Evolutionary conservation across 1,139 yeast species (phyloP), one percentile per base, ranked within the genome.

Genomic region (Scheffersomyces insectosa): DNA sequence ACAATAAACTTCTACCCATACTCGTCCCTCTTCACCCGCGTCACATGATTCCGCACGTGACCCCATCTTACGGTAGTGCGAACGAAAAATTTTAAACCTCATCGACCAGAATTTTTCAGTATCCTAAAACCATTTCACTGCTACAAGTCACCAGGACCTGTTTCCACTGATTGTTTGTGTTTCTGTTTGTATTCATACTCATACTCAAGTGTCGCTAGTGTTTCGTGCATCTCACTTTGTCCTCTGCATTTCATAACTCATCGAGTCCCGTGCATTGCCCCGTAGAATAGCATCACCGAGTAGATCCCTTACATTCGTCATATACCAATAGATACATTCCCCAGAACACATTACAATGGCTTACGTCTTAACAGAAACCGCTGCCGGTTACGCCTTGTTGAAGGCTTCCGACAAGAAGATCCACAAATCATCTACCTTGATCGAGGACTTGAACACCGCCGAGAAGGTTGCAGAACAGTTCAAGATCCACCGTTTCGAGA

Each of bases 341-440:
- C 33, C 36, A 28, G 35, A 39, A 29, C 38, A 39, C 35, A 33
- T 13, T 39, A 51, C 42, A 46, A 90, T 90, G 97, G 89, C 98
- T 57, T 90, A 82, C 80, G 93, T 93, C 63, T 83, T 93, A 68
- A 88, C 98, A 50, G 99, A 93, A 78, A 93, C 98, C 52, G 88
- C 98, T 54, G 99, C 99, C 45, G 99, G 99, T 65, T 93, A 93
- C 67, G 98, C 98, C 66, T 80, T 93, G 65, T 82, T 93, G 63
- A 93, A 93, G 76, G 97, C 98, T 47, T 85, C 96, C 53, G 98
- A 93, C 78, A 93, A 93, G 79, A 93, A 93, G 80, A 86, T 93
- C 63, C 85, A 91, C 80, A 90, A 91, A 76, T 85, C 95, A 28
- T 68, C 87, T 42, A 66, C 82, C 47, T 73, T 90, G 59, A 71